Evolutionary conservation across 768 basidiomycete species (phyloP), one percentile per base, ranked within the genome.

Genomic region (Rhodocollybia butyracea): DNA sequence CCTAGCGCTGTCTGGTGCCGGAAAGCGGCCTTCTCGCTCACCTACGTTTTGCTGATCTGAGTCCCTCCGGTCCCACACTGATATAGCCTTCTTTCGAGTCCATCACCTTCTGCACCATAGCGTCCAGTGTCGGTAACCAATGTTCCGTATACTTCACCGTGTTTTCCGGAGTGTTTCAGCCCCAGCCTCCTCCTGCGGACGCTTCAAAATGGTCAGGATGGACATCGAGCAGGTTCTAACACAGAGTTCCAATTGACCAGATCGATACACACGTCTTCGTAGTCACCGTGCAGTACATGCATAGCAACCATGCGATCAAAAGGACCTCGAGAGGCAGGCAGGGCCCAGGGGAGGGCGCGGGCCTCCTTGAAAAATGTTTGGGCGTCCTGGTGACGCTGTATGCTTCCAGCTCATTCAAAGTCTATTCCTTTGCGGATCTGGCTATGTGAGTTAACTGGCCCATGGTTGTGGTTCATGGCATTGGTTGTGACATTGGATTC

Each of bases 251-350:
- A 76, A 6, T 62, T 68, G 1, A 74, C 74, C 15, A 81, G 71
- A n/a, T 64, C 57, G 8, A 65, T 41, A 59, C 81, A 83, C 0
- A 71, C 69, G 15, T 70, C 63, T 48, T 74, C 65, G 60, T 68
- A 84, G 62, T 82, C 81, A 3, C 81, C 81, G 5, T 81, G 70
- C 7, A 81, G 74, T 11, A 81, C 57, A 59, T 83, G 81, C 40
- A 81, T 66, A 0, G 80, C 80, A n/a, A 83, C 61, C 66, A 79
- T 76, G n/a, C n/a, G n/a, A n/a, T n/a, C n/a, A n/a, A n/a, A n/a
- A n/a, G 65, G 73, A 59, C 58, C 64, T 17, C 59, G 63, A 13
- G 70, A 66, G 45, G 60, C 68, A 36, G 41, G 66, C 50, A 55
- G 61, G n/a, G n/a, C n/a, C n/a, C n/a, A n/a, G n/a, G 11, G 57